Evolutionary conservation across 2,329 filamentous ascomycete species (phyloP).

Genomic region (Aureobasidium sp.): DNA sequence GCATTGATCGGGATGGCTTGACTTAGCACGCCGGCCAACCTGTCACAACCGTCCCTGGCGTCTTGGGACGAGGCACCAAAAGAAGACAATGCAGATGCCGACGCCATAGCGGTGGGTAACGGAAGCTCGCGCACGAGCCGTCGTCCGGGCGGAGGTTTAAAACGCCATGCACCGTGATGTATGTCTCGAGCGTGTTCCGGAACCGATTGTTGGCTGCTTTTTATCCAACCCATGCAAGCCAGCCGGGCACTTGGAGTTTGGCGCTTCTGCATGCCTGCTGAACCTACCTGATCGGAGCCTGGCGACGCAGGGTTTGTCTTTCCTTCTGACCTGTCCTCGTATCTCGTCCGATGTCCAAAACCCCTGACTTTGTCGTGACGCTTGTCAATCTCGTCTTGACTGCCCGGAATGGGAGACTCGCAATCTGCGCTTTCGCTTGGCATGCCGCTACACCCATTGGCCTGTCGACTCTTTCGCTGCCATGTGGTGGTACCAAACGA

Average conservation of each 20-base stretch:
- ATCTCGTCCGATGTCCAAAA: not conserved
- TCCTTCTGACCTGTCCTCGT: not conserved
- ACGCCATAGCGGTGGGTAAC: slow-evolving; percentile 15
- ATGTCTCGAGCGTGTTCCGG: slow-evolving; percentile 11
- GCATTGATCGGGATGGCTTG: slow-evolving; percentile 14
- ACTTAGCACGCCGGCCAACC: slow-evolving; percentile 14
- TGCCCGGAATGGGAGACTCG: not conserved
- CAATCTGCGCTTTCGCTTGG: slow-evolving; percentile 1
- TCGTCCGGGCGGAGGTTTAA: slow-evolving; percentile 12
- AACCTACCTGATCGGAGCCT: slow-evolving; percentile 3
- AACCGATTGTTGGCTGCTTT: not conserved
- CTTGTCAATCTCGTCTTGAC: slow-evolving; percentile 1
- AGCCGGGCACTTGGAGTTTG: slow-evolving; percentile 6
- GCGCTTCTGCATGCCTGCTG: slow-evolving; percentile 1
- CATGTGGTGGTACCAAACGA: slow-evolving; percentile 11
- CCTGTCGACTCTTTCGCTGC: not conserved
- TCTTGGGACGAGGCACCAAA: slow-evolving; percentile 12
- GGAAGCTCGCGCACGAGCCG: slow-evolving; percentile 16
- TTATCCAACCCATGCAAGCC: slow-evolving; percentile 6
- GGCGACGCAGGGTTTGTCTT: not conserved
- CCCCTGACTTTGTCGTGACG: slow-evolving; percentile 6
- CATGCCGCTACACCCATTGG: not conserved
- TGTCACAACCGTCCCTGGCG: slow-evolving; percentile 17
- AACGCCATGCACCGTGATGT: slow-evolving; percentile 13
- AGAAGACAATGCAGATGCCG: slow-evolving; percentile 15